Percentiles rank a stretch among this genome's conserved stretches.
Conservation (phyloP, 139 green algal genomes). For the Marvania coccoides region DNA sequence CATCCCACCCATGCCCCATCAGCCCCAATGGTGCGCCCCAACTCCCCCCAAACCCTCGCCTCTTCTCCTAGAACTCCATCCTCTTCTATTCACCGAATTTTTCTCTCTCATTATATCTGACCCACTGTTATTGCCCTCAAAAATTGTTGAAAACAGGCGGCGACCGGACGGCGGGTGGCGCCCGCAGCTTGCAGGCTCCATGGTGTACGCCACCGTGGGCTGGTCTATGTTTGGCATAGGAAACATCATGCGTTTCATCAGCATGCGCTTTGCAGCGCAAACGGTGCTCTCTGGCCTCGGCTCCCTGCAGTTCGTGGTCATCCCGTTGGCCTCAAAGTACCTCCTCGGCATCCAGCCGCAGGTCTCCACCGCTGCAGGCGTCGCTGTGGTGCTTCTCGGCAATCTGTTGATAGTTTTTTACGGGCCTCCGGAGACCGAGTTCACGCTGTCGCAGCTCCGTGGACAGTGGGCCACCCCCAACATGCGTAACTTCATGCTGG, state of each 20-base stretch:
- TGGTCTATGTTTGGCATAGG: constrained; percentile 33
- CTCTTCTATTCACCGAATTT: no score
- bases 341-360: constrained; percentile 29
- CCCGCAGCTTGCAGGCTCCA: constrained; percentile 24
- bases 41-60: no score
- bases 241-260: constrained; percentile 42
- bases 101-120: no score
- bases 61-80: no score
- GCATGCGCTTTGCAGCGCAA: constrained; percentile 44
- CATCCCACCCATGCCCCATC: neutral
- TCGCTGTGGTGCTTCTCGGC: constrained; percentile 34
- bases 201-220: constrained; percentile 21
- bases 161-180: constrained; percentile 39
- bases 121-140: no score
- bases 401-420: constrained; percentile 39
- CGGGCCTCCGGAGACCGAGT: constrained; percentile 28
- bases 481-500: constrained; percentile 33
- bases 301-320: constrained; percentile 41
- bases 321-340: constrained; percentile 29
- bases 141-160: constrained; percentile 20
- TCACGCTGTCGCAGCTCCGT: constrained; percentile 31
- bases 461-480: constrained; percentile 27
- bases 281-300: constrained; percentile 38
- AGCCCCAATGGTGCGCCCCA: constrained; percentile 24
- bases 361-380: constrained; percentile 16